Conservation (phyloP, 2,329 filamentous ascomycete genomes). For the Cephalotrichum gorgonifer region DNA sequence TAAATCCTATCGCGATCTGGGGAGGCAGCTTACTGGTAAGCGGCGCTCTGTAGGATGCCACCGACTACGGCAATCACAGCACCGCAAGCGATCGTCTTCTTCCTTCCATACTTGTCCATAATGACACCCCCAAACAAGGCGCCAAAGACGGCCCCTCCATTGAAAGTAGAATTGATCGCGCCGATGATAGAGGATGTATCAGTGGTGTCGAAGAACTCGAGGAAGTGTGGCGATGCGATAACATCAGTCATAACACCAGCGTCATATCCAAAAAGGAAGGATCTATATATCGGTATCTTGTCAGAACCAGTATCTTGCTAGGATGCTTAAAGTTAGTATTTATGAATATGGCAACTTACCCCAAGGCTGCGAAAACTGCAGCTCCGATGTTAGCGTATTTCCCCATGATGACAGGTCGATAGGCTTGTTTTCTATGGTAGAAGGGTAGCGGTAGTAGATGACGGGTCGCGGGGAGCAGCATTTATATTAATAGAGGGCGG, state of each 20-base stretch:
- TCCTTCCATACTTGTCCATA: conserved; percentile 51
- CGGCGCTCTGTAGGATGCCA: conserved; percentile 46
- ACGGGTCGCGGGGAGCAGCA: too few relatives aligned
- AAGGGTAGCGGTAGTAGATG: too few relatives aligned
- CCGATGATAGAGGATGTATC: conserved; percentile 33
- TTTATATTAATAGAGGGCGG: too few relatives aligned
- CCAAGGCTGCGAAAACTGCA: conserved; percentile 29
- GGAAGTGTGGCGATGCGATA: conserved; percentile 44
- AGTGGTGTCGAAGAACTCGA: conserved; percentile 44
- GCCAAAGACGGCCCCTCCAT: conserved; percentile 3
- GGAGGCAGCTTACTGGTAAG: conserved; percentile 17
- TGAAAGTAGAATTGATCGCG: conserved; percentile 53
- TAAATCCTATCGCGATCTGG: conserved; percentile 17
- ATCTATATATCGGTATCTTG: conserved; percentile 11
- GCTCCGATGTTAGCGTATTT: conserved; percentile 25
- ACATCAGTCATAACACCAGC: conserved; percentile 58
- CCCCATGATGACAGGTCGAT: conserved; percentile 21
- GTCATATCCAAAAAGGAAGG: conserved; percentile 45
- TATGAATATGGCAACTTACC: conserved; percentile 14
- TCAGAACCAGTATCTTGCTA: conserved; percentile 6
- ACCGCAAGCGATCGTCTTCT: conserved; percentile 48
- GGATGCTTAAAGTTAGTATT: neutral
- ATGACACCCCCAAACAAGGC: conserved; percentile 20
- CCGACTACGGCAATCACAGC: conserved; percentile 47
- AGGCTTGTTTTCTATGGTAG: too few relatives aligned